phyloP scores from a whole-genome alignment of 1,139 yeast species.

The Blastobotrys proliferans region DNA sequence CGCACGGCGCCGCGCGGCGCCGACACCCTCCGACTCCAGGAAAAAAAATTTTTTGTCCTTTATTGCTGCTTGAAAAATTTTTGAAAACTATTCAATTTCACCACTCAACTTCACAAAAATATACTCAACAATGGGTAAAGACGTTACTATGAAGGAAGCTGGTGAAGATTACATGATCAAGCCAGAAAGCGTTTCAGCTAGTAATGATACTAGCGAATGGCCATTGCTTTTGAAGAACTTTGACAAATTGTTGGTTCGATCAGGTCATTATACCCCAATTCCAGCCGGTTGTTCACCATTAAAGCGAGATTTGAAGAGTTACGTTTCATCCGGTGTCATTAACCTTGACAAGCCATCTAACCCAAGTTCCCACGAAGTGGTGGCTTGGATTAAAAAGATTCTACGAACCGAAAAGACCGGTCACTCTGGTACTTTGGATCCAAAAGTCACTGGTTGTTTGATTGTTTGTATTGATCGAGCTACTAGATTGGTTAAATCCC shows the following conservation, averaged over 20 bases:
- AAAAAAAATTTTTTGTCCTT: constrained; percentile 9
- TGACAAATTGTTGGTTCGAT: constrained; percentile 89
- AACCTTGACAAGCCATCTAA: constrained; percentile 97
- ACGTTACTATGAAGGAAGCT: constrained; percentile 30
- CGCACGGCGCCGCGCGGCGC: background rate
- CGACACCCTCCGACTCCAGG: background rate
- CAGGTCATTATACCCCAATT: constrained; percentile 95
- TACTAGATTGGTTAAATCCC: constrained; percentile 94
- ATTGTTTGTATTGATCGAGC: constrained; percentile 98
- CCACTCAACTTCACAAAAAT: background rate
- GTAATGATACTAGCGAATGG: constrained; percentile 90
- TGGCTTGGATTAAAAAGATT: constrained; percentile 97
- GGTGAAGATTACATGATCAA: constrained; percentile 56
- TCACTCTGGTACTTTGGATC: constrained; percentile 98
- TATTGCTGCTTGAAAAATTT: background rate
- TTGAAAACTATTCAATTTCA: constrained; percentile 7
- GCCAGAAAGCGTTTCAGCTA: constrained; percentile 79
- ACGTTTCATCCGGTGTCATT: constrained; percentile 91
- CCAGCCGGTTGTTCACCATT: constrained; percentile 94
- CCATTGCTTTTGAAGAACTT: constrained; percentile 90
- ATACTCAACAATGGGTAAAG: background rate
- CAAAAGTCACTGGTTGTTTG: constrained; percentile 91
- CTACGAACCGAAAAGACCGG: constrained; percentile 96
- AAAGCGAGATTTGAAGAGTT: constrained; percentile 87
- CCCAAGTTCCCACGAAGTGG: constrained; percentile 98